phyloP scores from a whole-genome alignment of 176 grass and related monocot genomes.

The Juncus effusus region DNA sequence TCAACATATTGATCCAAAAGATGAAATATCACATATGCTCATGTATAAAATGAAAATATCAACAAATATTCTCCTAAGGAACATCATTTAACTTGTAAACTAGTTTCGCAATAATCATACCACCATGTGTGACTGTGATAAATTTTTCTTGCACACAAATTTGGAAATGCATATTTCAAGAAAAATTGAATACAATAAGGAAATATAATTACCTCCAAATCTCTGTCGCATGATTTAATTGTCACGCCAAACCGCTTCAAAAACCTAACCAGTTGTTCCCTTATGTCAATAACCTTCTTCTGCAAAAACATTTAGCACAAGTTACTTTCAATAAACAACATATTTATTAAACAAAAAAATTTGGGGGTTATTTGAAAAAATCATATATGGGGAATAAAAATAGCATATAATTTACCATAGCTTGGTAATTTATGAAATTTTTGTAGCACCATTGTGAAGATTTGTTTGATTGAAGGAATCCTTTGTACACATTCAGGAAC shows the following conservation, averaged over 20 bases:
- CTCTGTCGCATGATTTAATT: conserved; percentile 81
- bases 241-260: conserved; percentile 65
- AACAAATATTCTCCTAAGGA: too few species aligned
- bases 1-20: too few species aligned
- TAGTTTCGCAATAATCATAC: too few species aligned
- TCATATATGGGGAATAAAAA: not conserved
- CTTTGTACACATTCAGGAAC: conserved; percentile 92
- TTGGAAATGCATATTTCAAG: too few species aligned
- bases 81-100: too few species aligned
- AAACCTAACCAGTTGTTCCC: conserved; percentile 70
- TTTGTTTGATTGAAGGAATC: conserved; percentile 85
- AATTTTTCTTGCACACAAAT: too few species aligned
- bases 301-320: conserved; percentile 36
- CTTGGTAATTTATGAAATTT: conserved; percentile 90
- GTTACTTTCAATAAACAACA: not conserved
- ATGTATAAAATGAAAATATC: too few species aligned
- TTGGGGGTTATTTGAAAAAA: not conserved
- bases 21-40: too few species aligned
- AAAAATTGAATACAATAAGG: not conserved
- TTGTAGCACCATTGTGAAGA: conserved; percentile 97
- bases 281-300: conserved; percentile 95
- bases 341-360: not conserved
- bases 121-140: too few species aligned
- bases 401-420: conserved; percentile 47
- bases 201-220: conserved; percentile 59